phyloP scores from a whole-genome alignment of 1,284 basidiomycete genomes.

The Polyporus tsugae region DNA sequence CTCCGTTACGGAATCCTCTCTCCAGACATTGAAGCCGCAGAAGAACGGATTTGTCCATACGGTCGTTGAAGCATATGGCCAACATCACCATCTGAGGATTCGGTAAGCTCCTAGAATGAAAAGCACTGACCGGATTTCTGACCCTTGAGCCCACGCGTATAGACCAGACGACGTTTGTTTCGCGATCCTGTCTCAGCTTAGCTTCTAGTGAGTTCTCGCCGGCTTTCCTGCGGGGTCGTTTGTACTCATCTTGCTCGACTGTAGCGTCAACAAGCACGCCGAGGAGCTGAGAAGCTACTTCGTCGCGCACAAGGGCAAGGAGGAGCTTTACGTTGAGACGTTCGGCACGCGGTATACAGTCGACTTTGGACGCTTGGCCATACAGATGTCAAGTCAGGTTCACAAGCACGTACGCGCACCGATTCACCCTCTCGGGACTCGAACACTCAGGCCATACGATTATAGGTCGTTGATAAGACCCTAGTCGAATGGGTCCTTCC shows the following conservation, averaged over 20 bases:
- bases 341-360: conserved; percentile 20
- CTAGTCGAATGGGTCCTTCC: conserved; percentile 55
- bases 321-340: conserved; percentile 12
- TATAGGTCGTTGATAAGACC: conserved; percentile 42
- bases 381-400: conserved; percentile 44
- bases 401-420: conserved; percentile 12
- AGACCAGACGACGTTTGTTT: conserved; percentile 49
- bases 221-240: neutral
- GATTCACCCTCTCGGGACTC: neutral
- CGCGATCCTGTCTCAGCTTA: conserved; percentile 9
- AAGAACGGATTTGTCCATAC: conserved; percentile 7
- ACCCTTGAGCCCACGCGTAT: conserved; percentile 12
- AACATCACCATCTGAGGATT: neutral
- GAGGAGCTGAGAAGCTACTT: conserved; percentile 51
- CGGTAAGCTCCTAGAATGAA: neutral
- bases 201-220: conserved; percentile 39
- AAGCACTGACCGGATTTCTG: neutral
- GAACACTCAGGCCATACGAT: neutral
- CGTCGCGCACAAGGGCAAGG: conserved; percentile 49
- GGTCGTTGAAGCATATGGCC: conserved; percentile 1
- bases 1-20: neutral
- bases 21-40: neutral
- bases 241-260: neutral
- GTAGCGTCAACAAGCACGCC: conserved; percentile 48
- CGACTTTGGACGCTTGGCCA: conserved; percentile 46